Evolutionary conservation across 306 rosid genomes (phyloP).

Genomic region (Senna tora): DNA sequence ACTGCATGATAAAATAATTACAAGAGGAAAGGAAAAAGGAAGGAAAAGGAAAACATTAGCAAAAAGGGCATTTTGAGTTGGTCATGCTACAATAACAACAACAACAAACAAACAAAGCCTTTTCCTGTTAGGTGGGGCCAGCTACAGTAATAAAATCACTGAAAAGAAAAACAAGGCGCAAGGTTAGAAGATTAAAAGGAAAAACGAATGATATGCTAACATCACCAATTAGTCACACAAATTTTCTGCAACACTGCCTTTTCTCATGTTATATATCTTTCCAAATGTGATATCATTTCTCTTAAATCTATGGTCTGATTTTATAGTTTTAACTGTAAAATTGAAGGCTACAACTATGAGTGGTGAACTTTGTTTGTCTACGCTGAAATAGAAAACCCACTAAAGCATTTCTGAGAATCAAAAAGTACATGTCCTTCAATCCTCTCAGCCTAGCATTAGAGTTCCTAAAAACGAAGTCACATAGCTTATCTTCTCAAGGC

Average conservation of each 20-base stretch:
- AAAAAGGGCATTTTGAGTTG: not conserved
- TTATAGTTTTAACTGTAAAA: constrained; percentile 14
- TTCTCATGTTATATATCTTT: not conserved
- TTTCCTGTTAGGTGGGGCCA: not conserved
- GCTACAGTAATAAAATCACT: constrained; percentile 10
- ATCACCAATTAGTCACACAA: constrained; percentile 21
- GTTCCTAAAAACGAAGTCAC: not conserved
- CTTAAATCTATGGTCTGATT: constrained; percentile 2
- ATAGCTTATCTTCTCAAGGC: not conserved
- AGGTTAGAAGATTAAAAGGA: not conserved
- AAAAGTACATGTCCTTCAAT: constrained; percentile 1
- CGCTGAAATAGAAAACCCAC: not conserved
- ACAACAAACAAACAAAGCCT: too few species aligned
- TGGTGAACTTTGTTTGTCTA: constrained; percentile 11
- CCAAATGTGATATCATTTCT: constrained; percentile 11
- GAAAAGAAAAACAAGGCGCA: constrained; percentile 10
- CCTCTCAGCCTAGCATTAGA: constrained; percentile 5
- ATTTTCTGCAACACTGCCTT: not conserved
- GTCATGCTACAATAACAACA: constrained; percentile 4
- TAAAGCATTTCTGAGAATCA: not conserved
- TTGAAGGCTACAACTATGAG: not conserved
- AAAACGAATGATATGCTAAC: constrained; percentile 19
- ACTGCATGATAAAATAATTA: constrained; percentile 35
- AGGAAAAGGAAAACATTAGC: constrained; percentile 8
- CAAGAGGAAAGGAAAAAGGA: not conserved